These are phyloP conservation scores for Pseudopyricularia javanii DNA, from an alignment of 2,329 filamentous ascomycete genomes.

Conservation along the genomic window DNA sequence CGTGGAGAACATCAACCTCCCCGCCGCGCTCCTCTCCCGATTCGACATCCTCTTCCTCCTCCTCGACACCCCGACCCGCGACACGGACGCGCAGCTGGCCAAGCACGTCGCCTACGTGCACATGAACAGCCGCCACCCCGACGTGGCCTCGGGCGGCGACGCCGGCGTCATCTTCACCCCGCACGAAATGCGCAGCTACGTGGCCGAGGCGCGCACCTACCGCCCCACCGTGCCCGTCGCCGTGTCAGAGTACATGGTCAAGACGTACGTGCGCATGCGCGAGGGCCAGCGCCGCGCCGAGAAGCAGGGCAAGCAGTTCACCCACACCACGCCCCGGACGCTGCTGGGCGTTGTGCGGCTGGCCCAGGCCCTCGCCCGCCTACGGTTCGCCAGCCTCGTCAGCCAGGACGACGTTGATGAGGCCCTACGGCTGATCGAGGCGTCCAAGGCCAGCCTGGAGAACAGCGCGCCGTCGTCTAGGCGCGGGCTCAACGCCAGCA, in stretches of 20 bases:
- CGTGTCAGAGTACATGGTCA: conserved; percentile 92
- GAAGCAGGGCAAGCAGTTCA: conserved; percentile 81
- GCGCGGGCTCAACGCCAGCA: conserved; percentile 67
- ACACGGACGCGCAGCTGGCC: conserved; percentile 84
- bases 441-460: conserved; percentile 84
- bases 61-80: conserved; percentile 82
- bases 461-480: conserved; percentile 34
- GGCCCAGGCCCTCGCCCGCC: conserved; percentile 81
- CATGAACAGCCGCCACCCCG: conserved; percentile 90
- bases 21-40: conserved; percentile 90
- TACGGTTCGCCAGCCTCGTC: conserved; percentile 78
- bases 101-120: conserved; percentile 94
- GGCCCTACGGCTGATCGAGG: conserved; percentile 78
- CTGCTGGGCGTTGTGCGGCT: conserved; percentile 86
- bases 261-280: conserved; percentile 89
- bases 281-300: conserved; percentile 88
- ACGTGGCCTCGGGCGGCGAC: conserved; percentile 34
- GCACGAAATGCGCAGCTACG: conserved; percentile 89
- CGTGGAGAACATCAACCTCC: conserved; percentile 97
- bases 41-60: conserved; percentile 97
- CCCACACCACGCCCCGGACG: conserved; percentile 87
- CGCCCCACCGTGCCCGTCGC: conserved; percentile 73
- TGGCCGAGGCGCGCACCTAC: conserved; percentile 83
- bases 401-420: conserved; percentile 92
- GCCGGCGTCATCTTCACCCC: conserved; percentile 70